phyloP scores from a whole-genome alignment of 495 filamentous ascomycete genomes.

The Jackrogersella minutella region DNA sequence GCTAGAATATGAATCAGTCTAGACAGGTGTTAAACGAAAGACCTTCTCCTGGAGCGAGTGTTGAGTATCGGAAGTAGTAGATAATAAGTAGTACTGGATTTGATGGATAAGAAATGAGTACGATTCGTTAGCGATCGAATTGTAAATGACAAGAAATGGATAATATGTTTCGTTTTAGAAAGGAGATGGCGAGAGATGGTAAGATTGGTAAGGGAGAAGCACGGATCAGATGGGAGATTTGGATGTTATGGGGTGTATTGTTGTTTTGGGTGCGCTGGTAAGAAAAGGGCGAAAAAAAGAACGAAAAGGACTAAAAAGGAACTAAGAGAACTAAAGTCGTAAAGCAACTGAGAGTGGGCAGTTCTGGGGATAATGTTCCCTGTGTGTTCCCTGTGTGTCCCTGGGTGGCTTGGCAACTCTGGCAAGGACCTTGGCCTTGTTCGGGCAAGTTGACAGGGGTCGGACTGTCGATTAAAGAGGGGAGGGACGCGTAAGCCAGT shows the following conservation, averaged over 20 bases:
- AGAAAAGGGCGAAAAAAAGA: background rate
- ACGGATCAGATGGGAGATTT: slow-evolving; percentile 44
- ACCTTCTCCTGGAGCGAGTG: background rate
- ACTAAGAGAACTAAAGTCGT: background rate
- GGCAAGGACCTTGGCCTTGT: slow-evolving; percentile 44
- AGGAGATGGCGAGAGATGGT: slow-evolving; percentile 14
- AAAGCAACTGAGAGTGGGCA: slow-evolving; percentile 7
- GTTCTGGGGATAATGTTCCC: slow-evolving; percentile 17
- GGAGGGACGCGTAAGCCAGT: slow-evolving; percentile 55
- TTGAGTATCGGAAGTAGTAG: background rate
- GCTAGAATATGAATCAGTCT: background rate
- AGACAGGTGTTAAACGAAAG: background rate
- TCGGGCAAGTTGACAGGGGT: slow-evolving; percentile 43
- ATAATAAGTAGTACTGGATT: background rate
- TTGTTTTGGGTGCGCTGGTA: slow-evolving; percentile 30
- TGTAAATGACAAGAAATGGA: background rate
- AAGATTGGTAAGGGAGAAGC: slow-evolving; percentile 26
- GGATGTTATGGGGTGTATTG: slow-evolving; percentile 45
- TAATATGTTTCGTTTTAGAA: background rate
- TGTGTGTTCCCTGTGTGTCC: slow-evolving; percentile 2
- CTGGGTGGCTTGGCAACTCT: slow-evolving; percentile 44
- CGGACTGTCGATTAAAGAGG: slow-evolving; percentile 40
- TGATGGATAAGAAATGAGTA: background rate
- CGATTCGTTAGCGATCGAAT: slow-evolving; percentile 9
- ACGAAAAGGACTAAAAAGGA: background rate